Percentiles rank a stretch among this genome's conserved stretches.
Conservation (phyloP, 208 protist species). For the Trypanosoma rangeli region DNA sequence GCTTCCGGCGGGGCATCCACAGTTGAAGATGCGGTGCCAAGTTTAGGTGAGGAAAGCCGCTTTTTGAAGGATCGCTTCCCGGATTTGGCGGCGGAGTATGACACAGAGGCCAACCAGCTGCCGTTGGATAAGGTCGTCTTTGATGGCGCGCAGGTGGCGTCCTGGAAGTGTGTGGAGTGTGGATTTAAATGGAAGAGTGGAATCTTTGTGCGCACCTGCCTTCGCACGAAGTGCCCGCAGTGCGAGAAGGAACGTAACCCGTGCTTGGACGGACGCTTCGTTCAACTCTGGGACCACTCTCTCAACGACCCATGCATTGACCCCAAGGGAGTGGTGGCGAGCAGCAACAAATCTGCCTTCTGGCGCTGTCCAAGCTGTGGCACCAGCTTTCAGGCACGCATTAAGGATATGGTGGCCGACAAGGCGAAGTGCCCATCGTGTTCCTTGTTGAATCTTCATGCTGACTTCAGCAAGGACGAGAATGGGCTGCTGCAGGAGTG, state of each 20-base stretch:
- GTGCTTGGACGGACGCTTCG: constrained; percentile 44
- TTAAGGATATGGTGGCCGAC: constrained; percentile 59
- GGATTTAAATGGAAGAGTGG: constrained; percentile 52
- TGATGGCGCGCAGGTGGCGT: constrained; percentile 46
- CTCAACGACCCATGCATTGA: constrained; percentile 70
- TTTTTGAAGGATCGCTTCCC: constrained; percentile 49
- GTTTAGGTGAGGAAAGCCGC: constrained; percentile 39
- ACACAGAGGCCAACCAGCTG: constrained; percentile 38
- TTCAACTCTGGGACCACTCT: constrained; percentile 53
- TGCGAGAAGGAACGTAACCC: constrained; percentile 39
- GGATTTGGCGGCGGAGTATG: constrained; percentile 69
- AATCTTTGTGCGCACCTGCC: constrained; percentile 69
- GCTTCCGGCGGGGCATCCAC: not conserved
- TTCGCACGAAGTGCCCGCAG: constrained; percentile 63
- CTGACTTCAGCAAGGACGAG: constrained; percentile 37
- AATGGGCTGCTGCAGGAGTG: constrained; percentile 65
- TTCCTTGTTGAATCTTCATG: constrained; percentile 34
- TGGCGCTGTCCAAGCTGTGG: constrained; percentile 65
- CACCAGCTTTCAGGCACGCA: constrained; percentile 56
- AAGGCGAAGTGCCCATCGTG: constrained; percentile 67
- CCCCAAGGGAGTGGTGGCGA: constrained; percentile 36
- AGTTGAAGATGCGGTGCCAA: not conserved
- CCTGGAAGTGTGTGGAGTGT: constrained; percentile 66
- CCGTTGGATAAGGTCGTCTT: constrained; percentile 39
- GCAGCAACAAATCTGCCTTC: constrained; percentile 43